phyloP scores from a whole-genome alignment of 306 rosid genomes.

The Malus asiatica region DNA sequence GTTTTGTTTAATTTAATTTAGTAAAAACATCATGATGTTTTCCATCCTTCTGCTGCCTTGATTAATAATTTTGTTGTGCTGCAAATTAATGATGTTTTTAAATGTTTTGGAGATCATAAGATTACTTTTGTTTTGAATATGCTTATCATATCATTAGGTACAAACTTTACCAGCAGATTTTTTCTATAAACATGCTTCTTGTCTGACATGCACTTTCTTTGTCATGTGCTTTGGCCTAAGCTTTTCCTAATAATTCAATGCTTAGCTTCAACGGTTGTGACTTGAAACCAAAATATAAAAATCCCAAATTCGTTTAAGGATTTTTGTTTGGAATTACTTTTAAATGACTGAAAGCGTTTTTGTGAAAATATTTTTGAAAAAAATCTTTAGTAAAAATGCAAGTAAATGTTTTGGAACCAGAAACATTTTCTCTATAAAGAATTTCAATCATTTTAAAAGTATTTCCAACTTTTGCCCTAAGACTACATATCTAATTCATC shows the following conservation, averaged over 20 bases:
- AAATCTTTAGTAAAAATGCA: no score
- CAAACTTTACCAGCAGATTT: slow-evolving; percentile 37
- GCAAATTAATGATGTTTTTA: slow-evolving; percentile 28
- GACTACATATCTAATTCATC: background rate
- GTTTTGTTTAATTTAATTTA: slow-evolving; percentile 8
- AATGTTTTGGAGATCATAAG: slow-evolving; percentile 44
- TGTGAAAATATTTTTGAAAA: no score
- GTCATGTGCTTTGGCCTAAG: background rate
- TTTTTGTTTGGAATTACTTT: no score
- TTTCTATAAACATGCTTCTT: slow-evolving; percentile 30
- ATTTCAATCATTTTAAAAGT: no score
- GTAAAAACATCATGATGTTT: slow-evolving; percentile 44
- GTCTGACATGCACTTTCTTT: slow-evolving; percentile 72
- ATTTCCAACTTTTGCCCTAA: background rate
- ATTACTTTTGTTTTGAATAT: slow-evolving; percentile 35
- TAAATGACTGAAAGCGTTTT: no score
- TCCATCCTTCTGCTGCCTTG: slow-evolving; percentile 35
- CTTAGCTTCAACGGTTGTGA: background rate
- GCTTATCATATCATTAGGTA: slow-evolving; percentile 50
- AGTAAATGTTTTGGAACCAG: no score
- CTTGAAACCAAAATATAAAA: background rate
- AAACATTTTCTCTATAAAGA: no score
- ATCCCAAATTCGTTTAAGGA: no score
- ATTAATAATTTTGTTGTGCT: slow-evolving; percentile 65
- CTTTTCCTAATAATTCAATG: background rate